Percentiles rank a stretch among this genome's conserved stretches.
Evolutionary conservation across 1,139 yeast species (phyloP).

Genomic region (Saccharomyces hybrid): DNA sequence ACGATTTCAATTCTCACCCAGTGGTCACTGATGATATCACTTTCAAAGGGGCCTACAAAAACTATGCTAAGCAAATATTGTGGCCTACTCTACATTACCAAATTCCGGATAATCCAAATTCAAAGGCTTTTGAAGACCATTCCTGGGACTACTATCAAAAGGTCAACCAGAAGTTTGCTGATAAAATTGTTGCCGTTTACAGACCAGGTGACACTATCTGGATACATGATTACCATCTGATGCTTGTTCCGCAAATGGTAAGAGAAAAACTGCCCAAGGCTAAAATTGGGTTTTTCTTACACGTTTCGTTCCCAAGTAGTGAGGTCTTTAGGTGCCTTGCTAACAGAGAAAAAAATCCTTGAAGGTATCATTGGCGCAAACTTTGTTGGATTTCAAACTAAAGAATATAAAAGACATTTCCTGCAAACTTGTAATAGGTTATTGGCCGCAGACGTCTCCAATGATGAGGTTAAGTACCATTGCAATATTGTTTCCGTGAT

Average conservation of each 20-base stretch:
- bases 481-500: slow-evolving; percentile 60
- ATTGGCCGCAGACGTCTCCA: slow-evolving; percentile 69
- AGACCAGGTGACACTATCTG: slow-evolving; percentile 66
- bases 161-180: slow-evolving; percentile 71
- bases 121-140: slow-evolving; percentile 88
- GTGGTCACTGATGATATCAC: slow-evolving; percentile 66
- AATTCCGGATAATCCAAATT: slow-evolving; percentile 85
- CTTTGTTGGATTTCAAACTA: slow-evolving; percentile 77
- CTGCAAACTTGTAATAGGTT: slow-evolving; percentile 79
- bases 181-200: slow-evolving; percentile 56
- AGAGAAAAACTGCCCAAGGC: slow-evolving; percentile 69
- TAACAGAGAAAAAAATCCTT: slow-evolving; percentile 62
- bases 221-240: slow-evolving; percentile 87
- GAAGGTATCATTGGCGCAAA: slow-evolving; percentile 85
- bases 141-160: slow-evolving; percentile 78
- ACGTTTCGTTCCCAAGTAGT: slow-evolving; percentile 87
- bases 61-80: slow-evolving; percentile 80
- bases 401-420: slow-evolving; percentile 86
- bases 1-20: slow-evolving; percentile 49
- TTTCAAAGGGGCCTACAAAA: slow-evolving; percentile 78
- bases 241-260: slow-evolving; percentile 76
- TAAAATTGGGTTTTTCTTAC: slow-evolving; percentile 80
- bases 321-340: slow-evolving; percentile 92
- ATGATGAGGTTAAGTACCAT: slow-evolving; percentile 56
- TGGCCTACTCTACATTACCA: slow-evolving; percentile 96